Conservation (phyloP, 306 rosid species). For the Vigna reflexopilosa region DNA sequence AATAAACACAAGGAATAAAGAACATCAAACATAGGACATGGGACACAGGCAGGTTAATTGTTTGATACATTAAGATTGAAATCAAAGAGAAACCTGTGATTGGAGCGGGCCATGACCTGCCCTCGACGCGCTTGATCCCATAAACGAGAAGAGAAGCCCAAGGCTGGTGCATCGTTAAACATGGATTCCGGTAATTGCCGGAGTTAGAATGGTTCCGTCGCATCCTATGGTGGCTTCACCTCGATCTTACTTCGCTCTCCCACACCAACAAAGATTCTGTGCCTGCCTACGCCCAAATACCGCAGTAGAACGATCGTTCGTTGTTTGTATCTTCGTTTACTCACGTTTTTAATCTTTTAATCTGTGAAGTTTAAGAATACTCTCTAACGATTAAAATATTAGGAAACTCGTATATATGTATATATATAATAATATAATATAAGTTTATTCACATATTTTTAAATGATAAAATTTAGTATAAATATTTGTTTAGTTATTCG, state of each 20-base stretch:
- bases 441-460: too few relatives aligned
- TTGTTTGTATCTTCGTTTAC: too few relatives aligned
- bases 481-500: too few relatives aligned
- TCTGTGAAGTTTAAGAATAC: too few relatives aligned
- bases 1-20: conserved; percentile 3
- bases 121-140: conserved; percentile 93
- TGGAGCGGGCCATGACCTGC: conserved; percentile 92
- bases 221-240: conserved; percentile 36
- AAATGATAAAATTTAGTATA: too few relatives aligned
- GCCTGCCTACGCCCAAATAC: too few relatives aligned
- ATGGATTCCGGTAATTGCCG: conserved; percentile 78
- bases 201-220: conserved; percentile 36
- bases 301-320: too few relatives aligned
- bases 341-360: too few relatives aligned
- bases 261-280: too few relatives aligned
- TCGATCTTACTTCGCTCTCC: neutral
- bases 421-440: too few relatives aligned
- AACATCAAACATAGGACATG: conserved; percentile 8
- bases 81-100: conserved; percentile 56
- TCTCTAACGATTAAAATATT: too few relatives aligned
- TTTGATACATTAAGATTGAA: neutral
- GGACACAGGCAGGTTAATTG: neutral
- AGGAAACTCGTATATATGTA: too few relatives aligned
- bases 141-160: conserved; percentile 96
- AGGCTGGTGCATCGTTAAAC: conserved; percentile 94